Evolutionary conservation across 106 monocot genomes (phyloP).

Genomic region (Dioscorea dumetorum): DNA sequence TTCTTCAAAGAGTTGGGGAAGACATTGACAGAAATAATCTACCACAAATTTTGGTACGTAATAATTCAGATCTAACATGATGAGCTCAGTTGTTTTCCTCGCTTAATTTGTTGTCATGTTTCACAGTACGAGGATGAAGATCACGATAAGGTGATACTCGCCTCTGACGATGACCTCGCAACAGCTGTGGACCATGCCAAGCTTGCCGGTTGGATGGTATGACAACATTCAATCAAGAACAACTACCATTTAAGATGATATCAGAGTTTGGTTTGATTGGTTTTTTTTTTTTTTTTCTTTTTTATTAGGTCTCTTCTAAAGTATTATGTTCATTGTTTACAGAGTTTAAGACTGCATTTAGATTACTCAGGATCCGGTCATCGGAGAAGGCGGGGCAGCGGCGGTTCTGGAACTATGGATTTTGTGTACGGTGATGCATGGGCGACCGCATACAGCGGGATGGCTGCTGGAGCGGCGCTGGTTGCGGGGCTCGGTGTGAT

Average conservation of each 20-base stretch:
- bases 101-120: neutral
- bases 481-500: constrained; percentile 65
- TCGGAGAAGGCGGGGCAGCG: constrained; percentile 13
- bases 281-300: no score
- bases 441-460: constrained; percentile 60
- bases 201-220: constrained; percentile 11
- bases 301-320: neutral
- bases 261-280: no score
- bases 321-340: neutral
- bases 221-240: neutral
- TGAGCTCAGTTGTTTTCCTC: no score
- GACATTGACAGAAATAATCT: constrained; percentile 7
- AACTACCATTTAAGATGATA: no score
- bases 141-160: constrained; percentile 9
- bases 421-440: constrained; percentile 45
- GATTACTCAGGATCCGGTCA: constrained; percentile 31
- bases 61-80: no score
- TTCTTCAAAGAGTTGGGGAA: constrained; percentile 3
- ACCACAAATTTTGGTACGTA: constrained; percentile 11
- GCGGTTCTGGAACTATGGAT: constrained; percentile 18
- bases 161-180: constrained; percentile 13
- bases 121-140: constrained; percentile 16
- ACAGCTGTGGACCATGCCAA: constrained; percentile 16
- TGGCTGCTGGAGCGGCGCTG: constrained; percentile 77
- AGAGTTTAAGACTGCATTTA: constrained; percentile 46